Conservation (phyloP, 768 basidiomycete species). For the Rhodotorula taiwanensis region DNA sequence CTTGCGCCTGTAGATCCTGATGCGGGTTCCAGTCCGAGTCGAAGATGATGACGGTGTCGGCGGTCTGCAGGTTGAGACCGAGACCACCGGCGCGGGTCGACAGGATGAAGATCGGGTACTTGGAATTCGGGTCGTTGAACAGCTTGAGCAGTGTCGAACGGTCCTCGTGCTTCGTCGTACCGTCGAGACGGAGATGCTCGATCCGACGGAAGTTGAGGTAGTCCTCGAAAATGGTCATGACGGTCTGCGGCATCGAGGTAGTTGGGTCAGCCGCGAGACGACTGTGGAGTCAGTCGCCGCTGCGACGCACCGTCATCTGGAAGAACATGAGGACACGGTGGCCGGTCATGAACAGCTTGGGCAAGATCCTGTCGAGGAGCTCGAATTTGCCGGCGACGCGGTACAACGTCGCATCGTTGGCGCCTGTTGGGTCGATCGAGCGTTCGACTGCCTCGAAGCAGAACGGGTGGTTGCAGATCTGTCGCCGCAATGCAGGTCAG, state of each 20-base stretch:
- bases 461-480: slow-evolving; percentile 92
- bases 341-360: slow-evolving; percentile 85
- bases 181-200: slow-evolving; percentile 87
- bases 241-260: slow-evolving; percentile 64
- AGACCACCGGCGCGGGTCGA: slow-evolving; percentile 75
- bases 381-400: slow-evolving; percentile 91
- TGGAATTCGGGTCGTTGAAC: slow-evolving; percentile 70
- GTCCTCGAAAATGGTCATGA: slow-evolving; percentile 93
- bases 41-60: slow-evolving; percentile 42
- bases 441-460: slow-evolving; percentile 92
- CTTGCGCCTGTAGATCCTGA: slow-evolving; percentile 97
- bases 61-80: slow-evolving; percentile 84
- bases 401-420: slow-evolving; percentile 67
- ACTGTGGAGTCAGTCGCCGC: slow-evolving; percentile 62
- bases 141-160: slow-evolving; percentile 76
- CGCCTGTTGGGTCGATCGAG: slow-evolving; percentile 73
- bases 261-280: slow-evolving; percentile 57
- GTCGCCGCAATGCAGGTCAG: slow-evolving; percentile 44
- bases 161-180: slow-evolving; percentile 67
- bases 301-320: slow-evolving; percentile 79
- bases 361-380: slow-evolving; percentile 78
- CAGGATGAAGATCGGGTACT: slow-evolving; percentile 63
- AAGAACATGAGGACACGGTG: slow-evolving; percentile 98
- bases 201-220: slow-evolving; percentile 60
- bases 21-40: slow-evolving; percentile 78